Percentiles rank a stretch among this genome's conserved stretches.
These are phyloP conservation scores for Saururus chinensis DNA, from an alignment of 164 flowering plant species.

Conservation along the genomic window DNA sequence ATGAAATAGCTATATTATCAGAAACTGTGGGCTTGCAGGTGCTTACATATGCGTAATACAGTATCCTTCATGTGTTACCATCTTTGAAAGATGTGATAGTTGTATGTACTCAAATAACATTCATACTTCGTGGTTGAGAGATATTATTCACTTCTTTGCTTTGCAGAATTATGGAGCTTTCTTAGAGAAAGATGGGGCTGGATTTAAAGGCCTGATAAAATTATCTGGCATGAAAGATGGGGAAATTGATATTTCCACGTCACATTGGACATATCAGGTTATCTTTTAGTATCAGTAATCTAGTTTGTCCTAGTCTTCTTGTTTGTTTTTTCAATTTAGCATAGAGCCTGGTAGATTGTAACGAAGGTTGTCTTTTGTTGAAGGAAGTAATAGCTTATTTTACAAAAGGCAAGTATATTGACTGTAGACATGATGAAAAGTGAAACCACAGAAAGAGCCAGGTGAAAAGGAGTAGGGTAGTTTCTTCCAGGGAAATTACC, in stretches of 20 bases:
- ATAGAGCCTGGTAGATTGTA: no score
- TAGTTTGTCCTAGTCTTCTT: neutral
- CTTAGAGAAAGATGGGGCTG: slow-evolving; percentile 89
- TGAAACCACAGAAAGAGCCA: no score
- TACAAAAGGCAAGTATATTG: no score
- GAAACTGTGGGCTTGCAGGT: slow-evolving; percentile 90
- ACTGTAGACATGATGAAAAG: no score
- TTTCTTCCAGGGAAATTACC: no score
- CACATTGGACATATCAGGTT: slow-evolving; percentile 82
- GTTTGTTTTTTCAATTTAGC: neutral
- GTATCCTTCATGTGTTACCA: neutral
- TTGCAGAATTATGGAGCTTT: slow-evolving; percentile 87
- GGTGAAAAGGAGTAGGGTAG: no score
- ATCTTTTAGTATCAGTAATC: neutral
- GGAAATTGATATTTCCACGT: slow-evolving; percentile 50
- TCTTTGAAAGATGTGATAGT: neutral
- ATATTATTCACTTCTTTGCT: slow-evolving; percentile 7
- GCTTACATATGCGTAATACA: neutral
- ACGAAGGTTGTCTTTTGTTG: no score
- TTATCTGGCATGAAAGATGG: slow-evolving; percentile 57
- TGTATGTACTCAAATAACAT: neutral
- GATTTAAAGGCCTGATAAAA: slow-evolving; percentile 59
- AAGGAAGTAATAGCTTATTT: no score
- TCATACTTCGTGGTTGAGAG: neutral
- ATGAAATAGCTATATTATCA: slow-evolving; percentile 60